phyloP scores from a whole-genome alignment of 2,329 filamentous ascomycete species.

The Capronia coronata region DNA sequence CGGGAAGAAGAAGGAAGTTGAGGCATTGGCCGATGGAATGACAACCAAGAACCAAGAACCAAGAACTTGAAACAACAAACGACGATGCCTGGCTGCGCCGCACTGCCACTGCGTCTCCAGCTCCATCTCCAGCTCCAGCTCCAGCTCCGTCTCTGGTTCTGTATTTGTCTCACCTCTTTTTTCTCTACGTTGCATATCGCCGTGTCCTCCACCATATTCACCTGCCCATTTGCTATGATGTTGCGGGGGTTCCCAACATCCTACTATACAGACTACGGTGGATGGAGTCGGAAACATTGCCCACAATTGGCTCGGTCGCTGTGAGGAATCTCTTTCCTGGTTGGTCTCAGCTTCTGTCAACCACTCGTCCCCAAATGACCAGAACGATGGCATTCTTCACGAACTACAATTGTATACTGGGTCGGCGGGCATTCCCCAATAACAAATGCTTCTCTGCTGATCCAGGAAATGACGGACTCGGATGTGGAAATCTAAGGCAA shows the following conservation, averaged over 20 bases:
- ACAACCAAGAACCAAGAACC: background rate
- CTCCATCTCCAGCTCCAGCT: background rate
- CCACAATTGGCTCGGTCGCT: no score
- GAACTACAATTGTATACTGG: no score
- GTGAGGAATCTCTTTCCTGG: no score
- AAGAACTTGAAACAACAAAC: background rate
- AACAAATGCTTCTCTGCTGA: background rate
- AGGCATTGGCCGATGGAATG: no score
- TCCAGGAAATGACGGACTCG: background rate
- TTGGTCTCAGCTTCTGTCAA: no score
- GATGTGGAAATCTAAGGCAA: background rate
- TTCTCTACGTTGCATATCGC: no score
- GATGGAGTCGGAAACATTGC: background rate
- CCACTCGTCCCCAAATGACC: no score
- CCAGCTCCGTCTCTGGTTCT: no score
- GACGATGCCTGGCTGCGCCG: background rate
- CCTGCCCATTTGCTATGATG: background rate
- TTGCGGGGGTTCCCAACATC: background rate
- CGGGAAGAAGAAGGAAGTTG: no score
- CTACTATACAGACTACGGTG: background rate
- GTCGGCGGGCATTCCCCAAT: no score
- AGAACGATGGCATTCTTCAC: no score
- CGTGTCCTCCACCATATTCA: background rate
- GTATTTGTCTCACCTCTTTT: no score
- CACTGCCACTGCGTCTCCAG: background rate